These are phyloP conservation scores for Singerocomus inundabilis DNA, from an alignment of 1,284 basidiomycete species.

Conservation along the genomic window DNA sequence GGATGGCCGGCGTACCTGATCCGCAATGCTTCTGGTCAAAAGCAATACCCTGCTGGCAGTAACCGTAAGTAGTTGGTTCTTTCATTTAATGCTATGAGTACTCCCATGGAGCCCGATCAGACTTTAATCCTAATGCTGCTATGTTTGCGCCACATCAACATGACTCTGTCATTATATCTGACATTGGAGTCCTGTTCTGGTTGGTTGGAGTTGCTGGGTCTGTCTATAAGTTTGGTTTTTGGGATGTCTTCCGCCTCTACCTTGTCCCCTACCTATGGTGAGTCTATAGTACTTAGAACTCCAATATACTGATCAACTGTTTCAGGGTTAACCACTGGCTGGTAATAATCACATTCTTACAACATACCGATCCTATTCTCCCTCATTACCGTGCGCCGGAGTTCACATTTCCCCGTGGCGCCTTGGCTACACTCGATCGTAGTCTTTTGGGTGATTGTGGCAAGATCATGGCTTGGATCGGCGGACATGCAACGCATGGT, in stretches of 20 bases:
- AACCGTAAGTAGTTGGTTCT: constrained; percentile 64
- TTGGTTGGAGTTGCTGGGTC: constrained; percentile 59
- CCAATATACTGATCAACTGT: neutral
- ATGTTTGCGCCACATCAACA: constrained; percentile 89
- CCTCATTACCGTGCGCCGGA: constrained; percentile 92
- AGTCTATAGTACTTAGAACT: constrained; percentile 13
- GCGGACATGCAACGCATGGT: constrained; percentile 77
- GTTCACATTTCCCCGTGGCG: constrained; percentile 95
- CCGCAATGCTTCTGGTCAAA: constrained; percentile 87
- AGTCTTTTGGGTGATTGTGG: constrained; percentile 82
- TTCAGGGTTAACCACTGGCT: constrained; percentile 83
- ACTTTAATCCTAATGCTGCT: constrained; percentile 78
- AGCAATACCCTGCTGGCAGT: constrained; percentile 76
- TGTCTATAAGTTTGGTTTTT: constrained; percentile 68
- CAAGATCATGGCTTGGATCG: constrained; percentile 71
- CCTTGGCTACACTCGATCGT: constrained; percentile 92
- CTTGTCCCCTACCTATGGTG: constrained; percentile 88
- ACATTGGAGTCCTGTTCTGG: constrained; percentile 81
- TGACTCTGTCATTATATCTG: constrained; percentile 79
- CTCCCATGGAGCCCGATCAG: constrained; percentile 36
- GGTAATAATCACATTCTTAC: constrained; percentile 91
- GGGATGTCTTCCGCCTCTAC: constrained; percentile 80
- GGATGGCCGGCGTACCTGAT: constrained; percentile 91
- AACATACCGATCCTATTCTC: constrained; percentile 94
- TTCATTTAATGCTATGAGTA: neutral